phyloP scores from a whole-genome alignment of 1,284 basidiomycete genomes.

The Fomes fomentarius region DNA sequence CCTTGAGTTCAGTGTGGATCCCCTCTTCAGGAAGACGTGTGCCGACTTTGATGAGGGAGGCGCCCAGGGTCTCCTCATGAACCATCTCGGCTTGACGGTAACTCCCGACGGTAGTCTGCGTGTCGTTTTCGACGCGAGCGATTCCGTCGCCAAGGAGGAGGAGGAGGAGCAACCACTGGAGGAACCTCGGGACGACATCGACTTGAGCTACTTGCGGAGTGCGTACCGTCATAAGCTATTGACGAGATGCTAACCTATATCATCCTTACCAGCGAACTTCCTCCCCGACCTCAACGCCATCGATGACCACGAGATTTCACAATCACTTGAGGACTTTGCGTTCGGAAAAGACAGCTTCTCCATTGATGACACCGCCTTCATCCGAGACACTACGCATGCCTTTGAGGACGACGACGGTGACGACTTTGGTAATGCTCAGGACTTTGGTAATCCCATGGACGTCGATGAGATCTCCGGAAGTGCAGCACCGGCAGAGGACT shows the following conservation, averaged over 20 bases:
- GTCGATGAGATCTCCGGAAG: slow-evolving; percentile 45
- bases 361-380: slow-evolving; percentile 64
- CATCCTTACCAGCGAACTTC: slow-evolving; percentile 56
- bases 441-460: slow-evolving; percentile 42
- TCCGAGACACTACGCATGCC: slow-evolving; percentile 49
- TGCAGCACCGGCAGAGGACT: slow-evolving; percentile 65
- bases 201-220: slow-evolving; percentile 73
- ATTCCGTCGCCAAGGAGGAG: slow-evolving; percentile 82
- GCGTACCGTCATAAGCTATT: slow-evolving; percentile 29
- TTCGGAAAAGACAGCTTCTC: slow-evolving; percentile 68
- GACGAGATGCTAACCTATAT: slow-evolving; percentile 23
- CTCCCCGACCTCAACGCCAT: slow-evolving; percentile 68
- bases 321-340: slow-evolving; percentile 79
- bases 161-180: slow-evolving; percentile 65
- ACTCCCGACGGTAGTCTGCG: slow-evolving; percentile 84
- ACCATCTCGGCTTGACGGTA: slow-evolving; percentile 78
- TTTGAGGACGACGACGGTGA: slow-evolving; percentile 48
- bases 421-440: slow-evolving; percentile 34
- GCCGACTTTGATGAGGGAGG: slow-evolving; percentile 99
- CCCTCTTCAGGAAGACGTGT: slow-evolving; percentile 96
- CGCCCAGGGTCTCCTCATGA: slow-evolving; percentile 93
- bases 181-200: slow-evolving; percentile 70
- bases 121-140: slow-evolving; percentile 96
- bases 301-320: slow-evolving; percentile 75
- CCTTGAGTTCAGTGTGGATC: slow-evolving; percentile 95